phyloP scores from a whole-genome alignment of 2,329 filamentous ascomycete species.

The Aspergillus tubingensis region DNA sequence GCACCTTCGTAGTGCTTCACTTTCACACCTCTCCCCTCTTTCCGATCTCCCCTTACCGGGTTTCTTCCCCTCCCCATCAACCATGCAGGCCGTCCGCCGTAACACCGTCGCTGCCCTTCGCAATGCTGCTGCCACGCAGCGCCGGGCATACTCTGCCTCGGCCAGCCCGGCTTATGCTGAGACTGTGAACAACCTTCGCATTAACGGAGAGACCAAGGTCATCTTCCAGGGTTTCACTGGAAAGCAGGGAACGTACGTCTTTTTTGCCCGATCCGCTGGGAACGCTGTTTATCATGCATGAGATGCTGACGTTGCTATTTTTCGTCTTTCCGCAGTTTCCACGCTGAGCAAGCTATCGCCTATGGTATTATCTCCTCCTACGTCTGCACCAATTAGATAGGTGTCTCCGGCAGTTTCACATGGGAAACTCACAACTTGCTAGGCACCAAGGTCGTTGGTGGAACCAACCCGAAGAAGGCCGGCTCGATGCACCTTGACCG shows the following conservation, averaged over 20 bases:
- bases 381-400: conserved; percentile 7
- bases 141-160: conserved; percentile 72
- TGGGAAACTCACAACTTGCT: conserved; percentile 29
- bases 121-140: conserved; percentile 61
- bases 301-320: conserved; percentile 35
- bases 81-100: conserved; percentile 84
- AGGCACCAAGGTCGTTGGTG: conserved; percentile 97
- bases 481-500: conserved; percentile 84
- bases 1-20: conserved; percentile 8
- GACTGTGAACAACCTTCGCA: conserved; percentile 83
- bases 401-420: conserved; percentile 7
- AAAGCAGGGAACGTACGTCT: conserved; percentile 86
- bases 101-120: conserved; percentile 69
- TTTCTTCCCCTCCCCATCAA: conserved; percentile 17
- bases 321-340: conserved; percentile 66
- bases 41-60: conserved; percentile 21
- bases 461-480: conserved; percentile 99
- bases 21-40: conserved; percentile 11
- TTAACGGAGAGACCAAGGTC: conserved; percentile 91
- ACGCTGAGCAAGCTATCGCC: conserved; percentile 95
- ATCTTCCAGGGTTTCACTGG: conserved; percentile 97
- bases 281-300: conserved; percentile 5
- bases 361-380: conserved; percentile 67
- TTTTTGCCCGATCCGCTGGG: not conserved
- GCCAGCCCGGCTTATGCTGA: conserved; percentile 60